Conservation (phyloP, 2,329 filamentous ascomycete species). For the Alternaria ethzedia region DNA sequence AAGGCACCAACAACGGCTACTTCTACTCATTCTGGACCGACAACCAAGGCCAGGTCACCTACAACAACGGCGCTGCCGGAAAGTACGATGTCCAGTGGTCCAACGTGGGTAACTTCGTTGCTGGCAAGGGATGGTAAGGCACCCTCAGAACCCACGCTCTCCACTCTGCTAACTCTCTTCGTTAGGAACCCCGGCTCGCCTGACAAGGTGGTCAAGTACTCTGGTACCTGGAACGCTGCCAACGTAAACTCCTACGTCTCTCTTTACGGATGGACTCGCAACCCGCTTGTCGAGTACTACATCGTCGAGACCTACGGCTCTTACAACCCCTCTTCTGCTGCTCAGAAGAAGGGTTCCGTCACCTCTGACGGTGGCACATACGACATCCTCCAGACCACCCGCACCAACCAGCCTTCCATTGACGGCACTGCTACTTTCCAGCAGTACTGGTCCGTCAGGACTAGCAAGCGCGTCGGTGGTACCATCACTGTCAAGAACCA, state of each 20-base stretch:
- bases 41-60: constrained; percentile 56
- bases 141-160: not conserved
- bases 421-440: constrained; percentile 62
- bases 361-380: constrained; percentile 61
- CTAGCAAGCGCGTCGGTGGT: constrained; percentile 58
- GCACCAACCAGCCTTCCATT: constrained; percentile 60
- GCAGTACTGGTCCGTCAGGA: constrained; percentile 62
- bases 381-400: constrained; percentile 58
- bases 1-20: constrained; percentile 39
- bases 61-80: constrained; percentile 58
- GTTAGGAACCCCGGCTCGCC: constrained; percentile 52
- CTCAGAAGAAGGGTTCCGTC: constrained; percentile 58
- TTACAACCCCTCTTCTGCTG: constrained; percentile 57
- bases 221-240: constrained; percentile 53
- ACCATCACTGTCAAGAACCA: constrained; percentile 58
- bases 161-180: not conserved
- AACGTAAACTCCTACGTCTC: constrained; percentile 61
- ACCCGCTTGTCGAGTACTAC: constrained; percentile 65
- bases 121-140: constrained; percentile 61
- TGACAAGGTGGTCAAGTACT: constrained; percentile 55
- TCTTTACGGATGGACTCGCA: constrained; percentile 64
- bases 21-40: constrained; percentile 64
- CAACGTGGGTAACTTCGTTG: constrained; percentile 62
- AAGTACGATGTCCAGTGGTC: constrained; percentile 58
- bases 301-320: constrained; percentile 61